Percentiles rank a stretch among this genome's conserved stretches.
phyloP scores from a whole-genome alignment of 805 yeast genomes.

The Metschnikowia picachoensis region DNA sequence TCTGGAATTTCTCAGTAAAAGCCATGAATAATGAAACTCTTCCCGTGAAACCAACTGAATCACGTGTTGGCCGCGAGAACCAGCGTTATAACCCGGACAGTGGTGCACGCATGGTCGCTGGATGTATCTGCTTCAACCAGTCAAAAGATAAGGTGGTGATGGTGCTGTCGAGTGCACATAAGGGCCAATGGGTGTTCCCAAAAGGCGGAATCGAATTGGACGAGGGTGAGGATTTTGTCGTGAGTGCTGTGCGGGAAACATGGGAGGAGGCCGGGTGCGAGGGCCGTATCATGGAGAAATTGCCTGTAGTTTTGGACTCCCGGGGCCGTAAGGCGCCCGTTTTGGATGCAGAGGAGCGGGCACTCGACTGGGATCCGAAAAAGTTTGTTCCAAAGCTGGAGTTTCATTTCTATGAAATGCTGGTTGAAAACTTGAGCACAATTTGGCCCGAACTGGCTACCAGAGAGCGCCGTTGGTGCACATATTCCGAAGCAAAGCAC shows the following conservation, averaged over 20 bases:
- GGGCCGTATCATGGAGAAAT: slow-evolving; percentile 51
- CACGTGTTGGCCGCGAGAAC: slow-evolving; percentile 52
- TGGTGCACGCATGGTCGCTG: slow-evolving; percentile 90
- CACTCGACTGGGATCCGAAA: slow-evolving; percentile 31
- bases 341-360: slow-evolving; percentile 24
- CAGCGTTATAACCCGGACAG: slow-evolving; percentile 55
- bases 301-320: slow-evolving; percentile 67
- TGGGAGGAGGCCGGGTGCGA: slow-evolving; percentile 98
- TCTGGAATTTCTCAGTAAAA: background rate
- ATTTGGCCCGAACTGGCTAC: slow-evolving; percentile 72
- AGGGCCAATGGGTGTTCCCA: slow-evolving; percentile 81
- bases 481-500: slow-evolving; percentile 60
- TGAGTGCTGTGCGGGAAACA: slow-evolving; percentile 78
- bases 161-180: slow-evolving; percentile 70
- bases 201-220: slow-evolving; percentile 94
- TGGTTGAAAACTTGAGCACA: slow-evolving; percentile 48
- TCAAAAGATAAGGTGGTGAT: slow-evolving; percentile 63
- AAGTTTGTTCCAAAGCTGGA: slow-evolving; percentile 69
- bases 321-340: slow-evolving; percentile 40
- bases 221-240: slow-evolving; percentile 49
- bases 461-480: slow-evolving; percentile 74
- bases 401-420: slow-evolving; percentile 83
- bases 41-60: slow-evolving; percentile 12
- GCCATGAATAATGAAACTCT: slow-evolving; percentile 10
- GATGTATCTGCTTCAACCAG: slow-evolving; percentile 70